A percentile compares a stretch with the other conserved stretches of the same genome.
phyloP scores from a whole-genome alignment of 495 filamentous ascomycete species.

The Aspergillus conjunctus region DNA sequence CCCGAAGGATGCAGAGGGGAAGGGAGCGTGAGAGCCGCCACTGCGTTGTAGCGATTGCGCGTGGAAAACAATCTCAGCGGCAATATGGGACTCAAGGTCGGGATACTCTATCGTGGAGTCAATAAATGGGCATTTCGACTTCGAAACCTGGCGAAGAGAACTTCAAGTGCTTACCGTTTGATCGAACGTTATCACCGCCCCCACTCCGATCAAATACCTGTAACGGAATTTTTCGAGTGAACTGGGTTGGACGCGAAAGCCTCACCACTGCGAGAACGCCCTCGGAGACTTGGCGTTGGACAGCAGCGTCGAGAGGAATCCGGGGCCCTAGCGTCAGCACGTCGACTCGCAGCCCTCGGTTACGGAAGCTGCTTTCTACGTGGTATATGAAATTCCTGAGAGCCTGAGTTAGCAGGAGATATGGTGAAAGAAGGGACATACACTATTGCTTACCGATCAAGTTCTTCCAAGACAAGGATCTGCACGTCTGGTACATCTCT shows the following conservation, averaged over 20 bases:
- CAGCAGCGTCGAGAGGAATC: slow-evolving; percentile 71
- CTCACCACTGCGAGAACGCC: slow-evolving; percentile 85
- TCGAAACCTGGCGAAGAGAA: not conserved
- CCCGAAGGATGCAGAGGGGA: slow-evolving; percentile 47
- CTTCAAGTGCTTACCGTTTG: slow-evolving; percentile 58
- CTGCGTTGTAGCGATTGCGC: slow-evolving; percentile 67
- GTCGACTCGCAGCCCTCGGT: slow-evolving; percentile 70
- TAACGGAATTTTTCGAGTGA: slow-evolving; percentile 69
- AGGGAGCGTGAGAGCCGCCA: slow-evolving; percentile 44
- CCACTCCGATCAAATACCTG: slow-evolving; percentile 82
- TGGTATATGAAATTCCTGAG: slow-evolving; percentile 75
- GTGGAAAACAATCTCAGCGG: slow-evolving; percentile 76
- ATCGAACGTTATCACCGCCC: slow-evolving; percentile 70
- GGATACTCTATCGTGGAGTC: slow-evolving; percentile 63
- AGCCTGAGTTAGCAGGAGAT: slow-evolving; percentile 3
- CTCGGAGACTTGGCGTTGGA: slow-evolving; percentile 83
- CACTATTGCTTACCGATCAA: slow-evolving; percentile 60
- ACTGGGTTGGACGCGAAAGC: slow-evolving; percentile 67
- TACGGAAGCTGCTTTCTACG: slow-evolving; percentile 73
- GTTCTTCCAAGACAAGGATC: slow-evolving; percentile 76
- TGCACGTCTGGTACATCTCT: slow-evolving; percentile 89
- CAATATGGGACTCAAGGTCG: slow-evolving; percentile 72
- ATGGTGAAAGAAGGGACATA: not conserved
- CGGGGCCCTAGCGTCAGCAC: slow-evolving; percentile 77
- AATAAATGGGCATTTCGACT: slow-evolving; percentile 20